These are phyloP conservation scores for Rhodocollybia butyracea DNA, from an alignment of 768 basidiomycete genomes.

Conservation along the genomic window DNA sequence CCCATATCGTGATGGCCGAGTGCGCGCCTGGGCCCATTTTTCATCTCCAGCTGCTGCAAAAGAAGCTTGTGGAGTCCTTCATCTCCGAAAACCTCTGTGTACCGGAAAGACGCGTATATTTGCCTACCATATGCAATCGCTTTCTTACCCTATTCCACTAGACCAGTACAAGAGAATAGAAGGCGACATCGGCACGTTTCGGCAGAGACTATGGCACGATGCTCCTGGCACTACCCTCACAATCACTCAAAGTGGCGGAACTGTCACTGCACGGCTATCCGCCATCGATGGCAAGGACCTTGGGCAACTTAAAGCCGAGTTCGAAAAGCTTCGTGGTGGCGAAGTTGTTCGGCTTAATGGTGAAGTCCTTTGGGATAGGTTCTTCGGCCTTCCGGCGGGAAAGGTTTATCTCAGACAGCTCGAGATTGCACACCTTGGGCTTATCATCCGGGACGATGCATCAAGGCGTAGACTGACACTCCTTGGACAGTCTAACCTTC, in stretches of 20 bases:
- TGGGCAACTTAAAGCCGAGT: constrained; percentile 51
- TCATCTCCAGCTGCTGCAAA: constrained; percentile 48
- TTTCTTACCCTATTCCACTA: constrained; percentile 41
- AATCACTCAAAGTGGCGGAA: constrained; percentile 14
- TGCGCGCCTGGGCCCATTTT: constrained; percentile 58
- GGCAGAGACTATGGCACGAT: constrained; percentile 29
- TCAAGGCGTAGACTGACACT: constrained; percentile 46
- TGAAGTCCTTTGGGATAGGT: constrained; percentile 62
- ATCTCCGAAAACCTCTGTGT: constrained; percentile 42
- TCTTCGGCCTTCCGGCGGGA: constrained; percentile 46
- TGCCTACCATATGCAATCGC: constrained; percentile 51
- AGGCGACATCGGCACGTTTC: constrained; percentile 45
- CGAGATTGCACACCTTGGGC: constrained; percentile 30
- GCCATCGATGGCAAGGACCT: constrained; percentile 49
- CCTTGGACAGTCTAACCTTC: constrained; percentile 44
- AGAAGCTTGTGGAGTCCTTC: constrained; percentile 42
- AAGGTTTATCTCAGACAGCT: constrained; percentile 41
- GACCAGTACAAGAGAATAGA: constrained; percentile 36
- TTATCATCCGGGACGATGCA: constrained; percentile 42
- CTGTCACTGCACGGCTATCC: constrained; percentile 43
- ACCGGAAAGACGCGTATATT: constrained; percentile 44
- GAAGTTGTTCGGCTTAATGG: constrained; percentile 52
- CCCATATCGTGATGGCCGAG: constrained; percentile 45
- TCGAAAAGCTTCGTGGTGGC: constrained; percentile 62
- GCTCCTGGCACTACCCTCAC: constrained; percentile 20